phyloP scores from a whole-genome alignment of 164 flowering plant genomes.

The Piper longum region DNA sequence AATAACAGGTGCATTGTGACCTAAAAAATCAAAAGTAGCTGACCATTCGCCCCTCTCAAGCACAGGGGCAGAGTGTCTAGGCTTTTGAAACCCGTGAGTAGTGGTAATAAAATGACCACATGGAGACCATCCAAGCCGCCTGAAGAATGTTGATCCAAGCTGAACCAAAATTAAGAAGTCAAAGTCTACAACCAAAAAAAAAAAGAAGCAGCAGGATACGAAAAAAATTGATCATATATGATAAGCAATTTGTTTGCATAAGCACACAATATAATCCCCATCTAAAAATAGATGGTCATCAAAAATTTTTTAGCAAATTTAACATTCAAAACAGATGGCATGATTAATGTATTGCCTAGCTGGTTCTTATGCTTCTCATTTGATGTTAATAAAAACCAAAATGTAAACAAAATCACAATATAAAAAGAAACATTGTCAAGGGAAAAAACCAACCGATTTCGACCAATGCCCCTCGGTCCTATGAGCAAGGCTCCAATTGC shows the following conservation, averaged over 20 bases:
- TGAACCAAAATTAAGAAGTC: slow-evolving; percentile 21
- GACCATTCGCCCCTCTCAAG: slow-evolving; percentile 98
- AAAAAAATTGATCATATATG: too few relatives aligned
- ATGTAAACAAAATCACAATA: too few relatives aligned
- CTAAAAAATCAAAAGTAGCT: slow-evolving; percentile 95
- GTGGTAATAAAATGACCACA: slow-evolving; percentile 99
- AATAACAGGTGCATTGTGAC: slow-evolving; percentile 95
- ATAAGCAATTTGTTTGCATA: too few relatives aligned
- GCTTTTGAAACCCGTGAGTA: slow-evolving; percentile 97
- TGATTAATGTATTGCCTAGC: too few relatives aligned
- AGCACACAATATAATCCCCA: neutral
- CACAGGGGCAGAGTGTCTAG: slow-evolving; percentile 98
- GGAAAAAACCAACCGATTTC: slow-evolving; percentile 62
- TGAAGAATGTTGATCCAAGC: slow-evolving; percentile 98
- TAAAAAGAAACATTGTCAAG: neutral
- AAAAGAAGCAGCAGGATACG: too few relatives aligned
- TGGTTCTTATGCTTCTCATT: too few relatives aligned
- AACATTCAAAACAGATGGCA: too few relatives aligned
- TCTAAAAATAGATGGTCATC: neutral
- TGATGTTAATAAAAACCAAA: too few relatives aligned
- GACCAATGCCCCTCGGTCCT: slow-evolving; percentile 97
- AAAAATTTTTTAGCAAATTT: too few relatives aligned
- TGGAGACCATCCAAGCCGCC: slow-evolving; percentile 99
- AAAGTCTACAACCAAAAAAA: neutral
- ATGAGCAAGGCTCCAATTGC: slow-evolving; percentile 98